A percentile compares a stretch with the other conserved stretches of the same genome.
phyloP scores from a whole-genome alignment of 805 yeast species.

The Candida vartiovaarae region DNA sequence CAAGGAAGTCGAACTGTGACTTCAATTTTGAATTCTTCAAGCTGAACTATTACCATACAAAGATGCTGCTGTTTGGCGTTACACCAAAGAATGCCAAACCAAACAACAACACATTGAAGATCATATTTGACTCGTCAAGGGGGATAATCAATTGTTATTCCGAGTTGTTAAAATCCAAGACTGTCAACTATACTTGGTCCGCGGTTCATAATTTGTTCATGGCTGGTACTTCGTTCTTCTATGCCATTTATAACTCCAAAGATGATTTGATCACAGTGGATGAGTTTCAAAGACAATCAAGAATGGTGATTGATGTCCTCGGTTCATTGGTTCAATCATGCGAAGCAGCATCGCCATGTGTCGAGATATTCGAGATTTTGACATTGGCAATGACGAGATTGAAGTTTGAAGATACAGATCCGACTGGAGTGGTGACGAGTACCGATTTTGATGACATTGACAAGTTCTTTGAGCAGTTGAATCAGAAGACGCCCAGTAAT shows the following conservation, averaged over 20 bases:
- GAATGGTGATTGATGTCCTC: slow-evolving; percentile 49
- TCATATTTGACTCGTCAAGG: slow-evolving; percentile 56
- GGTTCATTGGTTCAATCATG: slow-evolving; percentile 59
- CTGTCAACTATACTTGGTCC: slow-evolving; percentile 86
- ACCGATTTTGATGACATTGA: slow-evolving; percentile 19
- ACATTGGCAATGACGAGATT: slow-evolving; percentile 65
- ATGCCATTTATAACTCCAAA: slow-evolving; percentile 66
- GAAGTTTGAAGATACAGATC: slow-evolving; percentile 27
- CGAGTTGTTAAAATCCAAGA: slow-evolving; percentile 45
- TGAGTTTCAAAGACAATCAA: slow-evolving; percentile 40
- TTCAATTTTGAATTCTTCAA: slow-evolving; percentile 66
- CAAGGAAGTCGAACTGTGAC: slow-evolving; percentile 59
- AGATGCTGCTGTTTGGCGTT: slow-evolving; percentile 66
- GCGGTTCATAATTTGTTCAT: slow-evolving; percentile 83
- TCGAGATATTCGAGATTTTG: slow-evolving; percentile 63
- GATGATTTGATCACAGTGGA: slow-evolving; percentile 40
- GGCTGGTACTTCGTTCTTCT: slow-evolving; percentile 83
- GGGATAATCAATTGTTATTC: slow-evolving; percentile 60
- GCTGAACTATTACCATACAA: slow-evolving; percentile 71
- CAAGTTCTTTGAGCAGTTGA: slow-evolving; percentile 19
- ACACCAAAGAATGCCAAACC: slow-evolving; percentile 62
- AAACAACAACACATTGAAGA: slow-evolving; percentile 43
- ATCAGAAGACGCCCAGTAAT: slow-evolving; percentile 15
- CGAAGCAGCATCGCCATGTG: slow-evolving; percentile 70
- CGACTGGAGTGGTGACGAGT: slow-evolving; percentile 2